phyloP scores from a whole-genome alignment of 2,329 filamentous ascomycete genomes.

The Claviceps digitariae region DNA sequence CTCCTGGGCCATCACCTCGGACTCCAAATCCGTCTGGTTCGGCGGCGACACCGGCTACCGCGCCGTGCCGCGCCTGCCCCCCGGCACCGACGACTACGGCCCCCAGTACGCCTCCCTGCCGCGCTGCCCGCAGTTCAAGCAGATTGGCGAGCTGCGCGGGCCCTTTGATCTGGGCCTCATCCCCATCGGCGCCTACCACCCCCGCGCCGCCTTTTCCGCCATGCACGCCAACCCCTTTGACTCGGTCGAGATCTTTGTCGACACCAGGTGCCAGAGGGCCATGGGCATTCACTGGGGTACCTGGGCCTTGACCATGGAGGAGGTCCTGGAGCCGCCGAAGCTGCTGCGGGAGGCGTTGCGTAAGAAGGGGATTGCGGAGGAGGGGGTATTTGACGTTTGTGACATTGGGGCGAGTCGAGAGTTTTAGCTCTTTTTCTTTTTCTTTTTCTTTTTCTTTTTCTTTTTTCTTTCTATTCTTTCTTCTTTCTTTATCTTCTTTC shows the following conservation, averaged over 20 bases:
- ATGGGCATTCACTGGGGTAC: constrained; percentile 90
- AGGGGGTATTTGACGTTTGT: constrained; percentile 67
- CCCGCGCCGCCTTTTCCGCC: constrained; percentile 56
- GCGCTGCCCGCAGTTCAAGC: constrained; percentile 67
- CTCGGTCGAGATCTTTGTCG: constrained; percentile 75
- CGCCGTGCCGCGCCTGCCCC: constrained; percentile 51
- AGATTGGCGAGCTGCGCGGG: constrained; percentile 68
- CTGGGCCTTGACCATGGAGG: constrained; percentile 76
- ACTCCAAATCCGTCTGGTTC: constrained; percentile 72
- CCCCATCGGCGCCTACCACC: constrained; percentile 81
- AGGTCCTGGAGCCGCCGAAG: constrained; percentile 68
- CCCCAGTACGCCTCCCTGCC: constrained; percentile 53
- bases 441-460: no score
- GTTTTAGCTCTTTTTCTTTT: constrained; percentile 32
- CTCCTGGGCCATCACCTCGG: constrained; percentile 68
- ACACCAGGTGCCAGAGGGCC: constrained; percentile 64
- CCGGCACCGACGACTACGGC: constrained; percentile 55
- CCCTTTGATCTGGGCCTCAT: constrained; percentile 87
- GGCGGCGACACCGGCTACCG: constrained; percentile 87
- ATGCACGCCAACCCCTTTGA: constrained; percentile 84
- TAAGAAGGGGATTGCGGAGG: constrained; percentile 52
- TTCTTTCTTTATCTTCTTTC: background rate
- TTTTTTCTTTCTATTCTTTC: no score
- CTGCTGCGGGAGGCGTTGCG: constrained; percentile 59
- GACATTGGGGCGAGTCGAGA: constrained; percentile 74